A percentile compares a stretch with the other conserved stretches of the same genome.
Evolutionary conservation across 129 eudicot genomes (phyloP).

Genomic region (Tanacetum coccineum): DNA sequence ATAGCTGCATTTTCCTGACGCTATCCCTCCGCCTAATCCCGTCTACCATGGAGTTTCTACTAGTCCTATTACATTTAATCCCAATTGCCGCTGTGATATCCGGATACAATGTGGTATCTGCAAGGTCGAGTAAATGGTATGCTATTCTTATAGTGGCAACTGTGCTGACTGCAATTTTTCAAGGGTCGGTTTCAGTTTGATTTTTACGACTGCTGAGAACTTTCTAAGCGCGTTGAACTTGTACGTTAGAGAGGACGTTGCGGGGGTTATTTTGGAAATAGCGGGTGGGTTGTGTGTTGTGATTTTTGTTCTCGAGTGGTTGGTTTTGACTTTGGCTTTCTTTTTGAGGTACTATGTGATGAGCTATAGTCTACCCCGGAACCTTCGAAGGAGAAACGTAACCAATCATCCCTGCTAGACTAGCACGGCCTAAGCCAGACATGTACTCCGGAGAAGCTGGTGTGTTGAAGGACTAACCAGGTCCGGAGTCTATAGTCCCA

Average conservation of each 20-base stretch:
- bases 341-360: slow-evolving; percentile 69
- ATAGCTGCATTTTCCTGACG: slow-evolving; percentile 82
- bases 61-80: slow-evolving; percentile 56
- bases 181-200: slow-evolving; percentile 39
- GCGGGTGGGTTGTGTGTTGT: slow-evolving; percentile 64
- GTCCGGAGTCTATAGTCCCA: no score
- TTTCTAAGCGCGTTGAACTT: slow-evolving; percentile 56
- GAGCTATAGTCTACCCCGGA: no score
- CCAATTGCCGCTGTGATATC: slow-evolving; percentile 48
- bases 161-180: slow-evolving; percentile 69
- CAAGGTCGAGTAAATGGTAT: slow-evolving; percentile 37
- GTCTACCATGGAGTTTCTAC: slow-evolving; percentile 39
- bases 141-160: slow-evolving; percentile 72
- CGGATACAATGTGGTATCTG: slow-evolving; percentile 50
- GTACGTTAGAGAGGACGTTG: slow-evolving; percentile 74
- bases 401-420: no score
- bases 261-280: slow-evolving; percentile 54
- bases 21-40: slow-evolving; percentile 93
- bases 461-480: no score
- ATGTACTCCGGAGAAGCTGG: no score
- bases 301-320: slow-evolving; percentile 78
- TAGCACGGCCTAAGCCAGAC: no score
- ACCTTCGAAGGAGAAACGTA: no score
- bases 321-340: slow-evolving; percentile 65
- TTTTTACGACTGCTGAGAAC: slow-evolving; percentile 39